Evolutionary conservation across 257 asterid species (phyloP), one percentile per base, ranked within the genome.

Genomic region (Nyctanthes arbortristis): DNA sequence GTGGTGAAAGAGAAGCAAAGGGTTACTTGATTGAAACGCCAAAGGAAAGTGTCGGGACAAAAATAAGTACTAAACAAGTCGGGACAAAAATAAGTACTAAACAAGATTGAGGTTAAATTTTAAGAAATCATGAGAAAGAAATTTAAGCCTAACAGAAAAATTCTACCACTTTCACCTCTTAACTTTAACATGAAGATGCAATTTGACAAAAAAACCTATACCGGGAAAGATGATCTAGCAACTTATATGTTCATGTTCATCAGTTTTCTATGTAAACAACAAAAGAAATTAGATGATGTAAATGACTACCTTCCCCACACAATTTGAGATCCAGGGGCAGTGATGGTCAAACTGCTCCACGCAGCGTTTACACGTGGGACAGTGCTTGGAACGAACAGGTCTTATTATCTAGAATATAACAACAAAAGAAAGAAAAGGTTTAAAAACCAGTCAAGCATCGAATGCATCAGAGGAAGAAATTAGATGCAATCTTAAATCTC

Each of bases 241-340:
- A 52, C 59, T 9, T n/a, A n/a, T n/a, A n/a, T n/a, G n/a, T 52
- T 20, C 2, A 49, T 7, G 20, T 49, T 52, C 59, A 52, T 52
- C 31, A 52, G 28, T 25, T 52, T 33, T 18, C 49, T 43, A 63
- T 31, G 20, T 75, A 35, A n/a, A n/a, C n/a, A n/a, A n/a, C n/a
- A n/a, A n/a, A n/a, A n/a, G n/a, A n/a, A n/a, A 69, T 32, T 52
- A 55, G 8, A 29, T 34, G 31, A 36, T 7, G 28, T 65, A n/a
- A n/a, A n/a, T n/a, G n/a, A n/a, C n/a, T 84, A 93, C 99, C 99
- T 91, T 93, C 39, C 97, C 97, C 68, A 93, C 99, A 76, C 99
- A 93, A 75, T 93, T 93, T 69, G 99, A 91, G 83, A 93, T 84
- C 97, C 99, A 93, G 52, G 97, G 99, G 72, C 99, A 93, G 77